Evolutionary conservation across 768 basidiomycete genomes (phyloP), one percentile per base, ranked within the genome.

Genomic region (Tricholoma flavovirens): DNA sequence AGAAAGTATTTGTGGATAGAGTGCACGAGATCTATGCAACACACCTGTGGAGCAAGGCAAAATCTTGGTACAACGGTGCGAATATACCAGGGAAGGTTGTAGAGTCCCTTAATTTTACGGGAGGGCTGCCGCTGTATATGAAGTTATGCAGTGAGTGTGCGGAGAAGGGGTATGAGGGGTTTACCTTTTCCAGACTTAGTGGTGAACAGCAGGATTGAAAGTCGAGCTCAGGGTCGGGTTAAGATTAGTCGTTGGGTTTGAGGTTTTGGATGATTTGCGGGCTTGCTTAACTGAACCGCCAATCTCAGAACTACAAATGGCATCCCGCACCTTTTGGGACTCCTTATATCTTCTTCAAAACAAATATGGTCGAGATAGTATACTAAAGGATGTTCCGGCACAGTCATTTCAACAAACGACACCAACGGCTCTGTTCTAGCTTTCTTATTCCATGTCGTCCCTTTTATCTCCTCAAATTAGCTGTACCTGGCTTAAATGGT

Each of bases 51-150:
- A 36, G 43, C 19, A 60, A 61, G 14, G 64, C 63, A 7, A 62
- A 66, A 45, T 67, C 66, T 6, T 68, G 66, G 61, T 68, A 67
- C 45, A 65, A 46, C 2, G 67, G 67, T 2, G 59, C 66, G 8
- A 68, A 68, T 33, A 61, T 68, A 7, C 66, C 66, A 8, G 62
- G 66, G 7, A 68, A 68, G 49, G 55, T 35, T n/a, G 33, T 62
- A 6, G 57, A 66, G 38, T 35, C 62, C 30, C 57, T 66, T 32
- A 66, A 62, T 36, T 68, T 65, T 17, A 62, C 64, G 10, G 67
- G 64, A 7, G 67, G 67, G 14, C 43, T 66, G 10, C 60, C 62
- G 2, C 36, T 60, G 40, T 67, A 67, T 48, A 56, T 30, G 3
- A 50, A 56, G 26, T 33, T 61, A 15, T 60, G 62, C 21, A 51